Evolutionary conservation across 2,329 filamentous ascomycete species (phyloP), one percentile per base, ranked within the genome.

Genomic region (Metarhizium sp.): DNA sequence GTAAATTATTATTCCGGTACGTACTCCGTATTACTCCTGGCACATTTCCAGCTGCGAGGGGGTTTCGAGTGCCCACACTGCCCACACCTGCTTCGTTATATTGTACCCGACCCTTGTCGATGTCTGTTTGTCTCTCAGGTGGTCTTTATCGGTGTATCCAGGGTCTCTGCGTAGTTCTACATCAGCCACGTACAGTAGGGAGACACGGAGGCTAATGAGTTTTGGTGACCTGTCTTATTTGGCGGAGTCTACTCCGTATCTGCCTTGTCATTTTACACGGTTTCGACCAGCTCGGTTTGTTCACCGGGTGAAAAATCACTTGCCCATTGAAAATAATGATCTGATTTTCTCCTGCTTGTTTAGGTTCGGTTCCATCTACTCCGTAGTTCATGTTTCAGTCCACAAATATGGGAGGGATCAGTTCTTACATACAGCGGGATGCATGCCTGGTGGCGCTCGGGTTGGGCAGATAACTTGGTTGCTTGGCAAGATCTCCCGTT

Each of bases 141-240:
- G 18, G 43, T 29, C 52, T 42, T 45, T 54, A 49, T 54, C 47
- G 46, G 46, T 45, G 52, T 50, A 47, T 43, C 42, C 52, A 50
- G 46, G 46, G 36, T 42, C 52, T 50, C n/a, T 36, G 14, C n/a
- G n/a, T 45, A 14, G 20, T 38, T 50, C 16, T 25, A 5, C 18
- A 40, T 45, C 34, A 14, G 40, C 25, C 46, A 32, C 10, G 30
- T 11, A 11, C 32, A 1, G 10, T 34, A 34, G 32, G 32, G 25
- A 25, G n/a, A 20, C 13, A 49, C 6, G n/a, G 16, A 29, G 32
- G 25, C 52, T 43, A 3, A 16, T 34, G 45, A n/a, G n/a, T 18
- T 36, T 49, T 43, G 34, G 47, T 54, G 45, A 50, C 46, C 36
- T 50, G 46, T 11, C 46, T 54, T 30, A 20, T 5, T 53, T 5